Evolutionary conservation across 805 yeast species (phyloP).

Genomic region (Cephaloascus fragrans): DNA sequence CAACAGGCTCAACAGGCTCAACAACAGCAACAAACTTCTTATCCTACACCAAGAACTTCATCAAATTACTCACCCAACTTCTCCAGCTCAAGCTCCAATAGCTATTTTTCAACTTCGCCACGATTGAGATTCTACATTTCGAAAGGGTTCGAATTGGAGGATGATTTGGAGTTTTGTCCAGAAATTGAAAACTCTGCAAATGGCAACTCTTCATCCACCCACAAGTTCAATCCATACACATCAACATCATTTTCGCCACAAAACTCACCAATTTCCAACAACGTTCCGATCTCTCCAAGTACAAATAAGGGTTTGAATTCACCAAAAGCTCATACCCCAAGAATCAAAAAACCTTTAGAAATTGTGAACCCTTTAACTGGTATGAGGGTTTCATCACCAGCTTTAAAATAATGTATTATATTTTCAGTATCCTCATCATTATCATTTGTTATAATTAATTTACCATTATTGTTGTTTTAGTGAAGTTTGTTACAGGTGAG

Average conservation of each 20-base stretch:
- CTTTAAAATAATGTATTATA: slow-evolving; percentile 10
- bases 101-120: neutral
- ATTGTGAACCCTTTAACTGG: slow-evolving; percentile 57
- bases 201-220: too few relatives aligned
- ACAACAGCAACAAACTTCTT: neutral
- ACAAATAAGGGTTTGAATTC: slow-evolving; percentile 9
- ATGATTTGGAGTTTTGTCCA: slow-evolving; percentile 58
- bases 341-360: slow-evolving; percentile 50
- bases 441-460: too few relatives aligned
- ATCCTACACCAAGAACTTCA: slow-evolving; percentile 9
- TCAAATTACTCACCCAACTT: neutral
- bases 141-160: slow-evolving; percentile 53
- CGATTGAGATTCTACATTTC: slow-evolving; percentile 48
- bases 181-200: slow-evolving; percentile 28
- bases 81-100: neutral
- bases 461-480: too few relatives aligned
- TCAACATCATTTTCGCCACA: slow-evolving; percentile 52
- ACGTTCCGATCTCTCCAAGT: slow-evolving; percentile 9
- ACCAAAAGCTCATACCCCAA: slow-evolving; percentile 44
- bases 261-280: slow-evolving; percentile 23
- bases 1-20: slow-evolving; percentile 2
- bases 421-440: too few relatives aligned
- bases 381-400: slow-evolving; percentile 44
- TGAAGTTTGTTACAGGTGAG: too few relatives aligned
- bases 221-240: slow-evolving; percentile 59